phyloP scores from a whole-genome alignment of 2,329 filamentous ascomycete genomes.

The Pyrenochaeta sp. region DNA sequence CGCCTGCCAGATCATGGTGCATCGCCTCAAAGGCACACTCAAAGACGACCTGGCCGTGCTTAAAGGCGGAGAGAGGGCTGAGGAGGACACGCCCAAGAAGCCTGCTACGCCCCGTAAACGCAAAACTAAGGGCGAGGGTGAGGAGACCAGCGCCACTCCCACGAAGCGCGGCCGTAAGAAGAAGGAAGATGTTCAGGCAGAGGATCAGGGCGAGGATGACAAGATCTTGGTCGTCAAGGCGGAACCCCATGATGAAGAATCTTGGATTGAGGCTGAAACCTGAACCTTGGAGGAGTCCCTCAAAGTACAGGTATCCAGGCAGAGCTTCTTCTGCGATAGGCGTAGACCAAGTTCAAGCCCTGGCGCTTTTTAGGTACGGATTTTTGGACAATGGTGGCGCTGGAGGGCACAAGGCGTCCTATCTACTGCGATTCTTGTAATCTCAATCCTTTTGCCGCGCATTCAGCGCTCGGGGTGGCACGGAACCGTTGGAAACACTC shows the following conservation, averaged over 20 bases:
- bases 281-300: not conserved
- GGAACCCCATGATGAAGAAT: not conserved
- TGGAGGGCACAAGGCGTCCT: too few species aligned
- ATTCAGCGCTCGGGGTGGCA: not conserved
- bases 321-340: too few species aligned
- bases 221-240: not conserved
- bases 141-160: conserved; percentile 1
- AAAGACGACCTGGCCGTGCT: conserved; percentile 27
- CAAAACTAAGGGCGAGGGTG: conserved; percentile 15
- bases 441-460: too few species aligned
- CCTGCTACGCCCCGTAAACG: conserved; percentile 23
- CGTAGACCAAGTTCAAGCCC: too few species aligned
- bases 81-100: conserved; percentile 15
- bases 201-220: conserved; percentile 3
- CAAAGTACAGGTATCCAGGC: not conserved
- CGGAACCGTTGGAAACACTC: not conserved
- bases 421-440: too few species aligned
- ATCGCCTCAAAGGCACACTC: conserved; percentile 23
- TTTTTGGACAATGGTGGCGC: too few species aligned
- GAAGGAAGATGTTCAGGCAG: conserved; percentile 1
- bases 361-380: too few species aligned
- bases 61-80: conserved; percentile 8
- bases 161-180: conserved; percentile 10
- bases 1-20: conserved; percentile 30
- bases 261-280: conserved; percentile 5